A percentile compares a stretch with the other conserved stretches of the same genome.
Conservation (phyloP, 2,329 filamentous ascomycete species). For the Colletotrichum truncatum region DNA sequence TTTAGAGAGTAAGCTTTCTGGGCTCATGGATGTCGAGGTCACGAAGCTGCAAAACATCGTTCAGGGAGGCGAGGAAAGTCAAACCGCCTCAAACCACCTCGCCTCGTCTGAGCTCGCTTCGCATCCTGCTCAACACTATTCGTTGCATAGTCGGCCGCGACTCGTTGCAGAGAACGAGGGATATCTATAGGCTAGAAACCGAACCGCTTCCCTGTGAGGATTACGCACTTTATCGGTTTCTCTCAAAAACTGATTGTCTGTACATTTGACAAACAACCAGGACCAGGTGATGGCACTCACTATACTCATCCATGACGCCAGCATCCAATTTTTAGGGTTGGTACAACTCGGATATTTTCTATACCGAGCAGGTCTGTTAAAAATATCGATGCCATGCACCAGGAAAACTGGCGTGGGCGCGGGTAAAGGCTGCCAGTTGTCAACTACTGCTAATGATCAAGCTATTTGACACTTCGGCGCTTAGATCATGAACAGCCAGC, state of each 20-base stretch:
- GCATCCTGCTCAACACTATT: not conserved
- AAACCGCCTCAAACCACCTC: slow-evolving; percentile 18
- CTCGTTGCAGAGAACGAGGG: not conserved
- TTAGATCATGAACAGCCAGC: not conserved
- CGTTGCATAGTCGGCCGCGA: slow-evolving; percentile 3
- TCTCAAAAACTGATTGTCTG: not conserved
- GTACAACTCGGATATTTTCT: slow-evolving; percentile 6
- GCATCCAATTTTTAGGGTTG: not conserved
- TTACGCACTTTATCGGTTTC: not conserved
- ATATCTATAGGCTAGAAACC: slow-evolving; percentile 4
- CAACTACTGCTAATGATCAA: not conserved
- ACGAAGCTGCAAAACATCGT: slow-evolving; percentile 15
- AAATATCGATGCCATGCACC: not conserved
- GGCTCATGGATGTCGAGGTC: not conserved
- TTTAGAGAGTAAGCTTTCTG: slow-evolving; percentile 20
- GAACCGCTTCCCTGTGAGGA: not conserved
- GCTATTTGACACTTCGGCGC: not conserved
- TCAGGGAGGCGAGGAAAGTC: slow-evolving; percentile 5
- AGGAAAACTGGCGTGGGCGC: not conserved
- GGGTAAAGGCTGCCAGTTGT: slow-evolving; percentile 5
- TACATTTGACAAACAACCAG: not conserved
- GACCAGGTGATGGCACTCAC: not conserved
- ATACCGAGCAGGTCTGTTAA: not conserved
- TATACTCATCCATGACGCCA: not conserved
- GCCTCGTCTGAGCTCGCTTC: slow-evolving; percentile 11